A percentile compares a stretch with the other conserved stretches of the same genome.
These are phyloP conservation scores for Trichoderma sp. DNA, from an alignment of 2,329 filamentous ascomycete genomes.

Conservation along the genomic window DNA sequence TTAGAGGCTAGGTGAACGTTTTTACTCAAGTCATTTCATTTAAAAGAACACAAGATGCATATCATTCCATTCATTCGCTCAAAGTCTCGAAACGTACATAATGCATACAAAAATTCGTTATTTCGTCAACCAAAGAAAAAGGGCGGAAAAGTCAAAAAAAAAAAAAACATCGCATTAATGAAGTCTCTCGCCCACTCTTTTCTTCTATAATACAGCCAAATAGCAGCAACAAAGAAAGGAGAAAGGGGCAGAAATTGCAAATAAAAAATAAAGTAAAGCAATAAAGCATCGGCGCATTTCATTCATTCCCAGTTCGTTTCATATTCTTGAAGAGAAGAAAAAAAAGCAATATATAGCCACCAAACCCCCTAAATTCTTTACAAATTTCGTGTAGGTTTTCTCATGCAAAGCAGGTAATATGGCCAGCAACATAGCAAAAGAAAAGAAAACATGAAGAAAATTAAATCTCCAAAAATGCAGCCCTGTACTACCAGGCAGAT, in stretches of 20 bases:
- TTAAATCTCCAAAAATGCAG: not conserved
- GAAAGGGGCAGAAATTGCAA: not conserved
- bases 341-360: constrained; percentile 11
- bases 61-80: not conserved
- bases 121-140: not conserved
- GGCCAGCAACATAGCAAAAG: constrained; percentile 12
- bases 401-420: constrained; percentile 5
- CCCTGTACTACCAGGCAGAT: not conserved
- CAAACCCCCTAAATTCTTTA: not conserved
- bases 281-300: not conserved
- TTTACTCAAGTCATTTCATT: not conserved
- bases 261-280: not conserved
- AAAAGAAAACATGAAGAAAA: not conserved
- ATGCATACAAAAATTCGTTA: not conserved
- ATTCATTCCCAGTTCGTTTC: constrained; percentile 12
- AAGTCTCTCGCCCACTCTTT: not conserved
- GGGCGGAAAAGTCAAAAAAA: not conserved
- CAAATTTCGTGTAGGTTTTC: not conserved
- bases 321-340: not conserved
- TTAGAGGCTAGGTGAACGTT: not conserved
- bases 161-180: not conserved
- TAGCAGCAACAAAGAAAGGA: constrained; percentile 19
- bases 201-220: constrained; percentile 31
- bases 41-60: not conserved
- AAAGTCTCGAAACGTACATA: not conserved